phyloP scores from a whole-genome alignment of 345 rosid species.

The Mangifera indica region DNA sequence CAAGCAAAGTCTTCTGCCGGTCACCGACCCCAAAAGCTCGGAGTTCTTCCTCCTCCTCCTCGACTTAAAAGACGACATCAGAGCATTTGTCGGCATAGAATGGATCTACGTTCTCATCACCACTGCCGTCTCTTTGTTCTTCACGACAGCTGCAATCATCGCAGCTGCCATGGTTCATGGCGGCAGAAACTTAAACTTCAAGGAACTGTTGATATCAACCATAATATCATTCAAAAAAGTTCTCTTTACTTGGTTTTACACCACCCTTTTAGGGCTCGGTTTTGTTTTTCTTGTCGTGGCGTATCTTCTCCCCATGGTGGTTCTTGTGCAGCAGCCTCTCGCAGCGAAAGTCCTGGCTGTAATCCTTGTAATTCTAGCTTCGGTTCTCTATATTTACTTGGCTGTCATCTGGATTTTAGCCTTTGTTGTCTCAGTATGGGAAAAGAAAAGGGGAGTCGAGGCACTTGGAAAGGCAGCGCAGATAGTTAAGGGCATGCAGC shows the following conservation, averaged over 20 bases:
- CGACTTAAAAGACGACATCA: conserved; percentile 23
- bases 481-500: conserved; percentile 46
- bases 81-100: conserved; percentile 20
- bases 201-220: conserved; percentile 28
- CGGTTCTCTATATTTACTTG: conserved; percentile 33
- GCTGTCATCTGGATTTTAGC: conserved; percentile 51
- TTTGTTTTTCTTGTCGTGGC: conserved; percentile 26
- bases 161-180: conserved; percentile 36
- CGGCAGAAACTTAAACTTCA: conserved; percentile 25
- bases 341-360: not conserved
- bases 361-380: conserved; percentile 13
- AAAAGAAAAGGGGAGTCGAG: conserved; percentile 48
- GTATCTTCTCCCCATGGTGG: conserved; percentile 19
- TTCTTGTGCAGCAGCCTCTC: not conserved
- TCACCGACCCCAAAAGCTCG: conserved; percentile 26
- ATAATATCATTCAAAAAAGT: conserved; percentile 38
- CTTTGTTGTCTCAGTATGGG: conserved; percentile 53
- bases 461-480: conserved; percentile 59
- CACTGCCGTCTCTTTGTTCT: conserved; percentile 25
- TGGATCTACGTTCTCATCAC: conserved; percentile 20
- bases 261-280: conserved; percentile 34
- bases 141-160: conserved; percentile 28
- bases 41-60: conserved; percentile 28
- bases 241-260: conserved; percentile 41
- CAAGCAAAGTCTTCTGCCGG: conserved; percentile 24